Percentiles rank a stretch among this genome's conserved stretches.
These are phyloP conservation scores for Cadophora malorum DNA, from an alignment of 2,329 filamentous ascomycete genomes.

Conservation along the genomic window DNA sequence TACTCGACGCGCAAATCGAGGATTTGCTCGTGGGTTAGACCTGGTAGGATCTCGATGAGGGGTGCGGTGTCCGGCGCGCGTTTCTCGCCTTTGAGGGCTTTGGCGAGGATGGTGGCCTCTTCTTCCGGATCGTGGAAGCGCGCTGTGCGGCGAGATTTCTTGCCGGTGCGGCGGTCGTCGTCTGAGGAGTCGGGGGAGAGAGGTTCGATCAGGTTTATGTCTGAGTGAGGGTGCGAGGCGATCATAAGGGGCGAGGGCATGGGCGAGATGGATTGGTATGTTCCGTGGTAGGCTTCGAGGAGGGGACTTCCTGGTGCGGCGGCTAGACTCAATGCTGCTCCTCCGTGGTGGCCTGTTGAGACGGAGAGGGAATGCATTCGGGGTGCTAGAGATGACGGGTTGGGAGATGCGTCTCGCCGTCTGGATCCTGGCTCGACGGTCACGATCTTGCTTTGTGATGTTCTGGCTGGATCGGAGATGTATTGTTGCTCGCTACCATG, in stretches of 20 bases:
- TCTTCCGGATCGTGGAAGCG: conserved; percentile 86
- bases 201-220: conserved; percentile 53
- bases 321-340: conserved; percentile 51
- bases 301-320: conserved; percentile 80
- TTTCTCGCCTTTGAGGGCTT: conserved; percentile 67
- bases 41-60: conserved; percentile 83
- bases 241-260: conserved; percentile 84
- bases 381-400: conserved; percentile 36
- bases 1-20: conserved; percentile 87
- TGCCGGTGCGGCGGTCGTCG: conserved; percentile 51
- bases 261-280: conserved; percentile 91
- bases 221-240: conserved; percentile 53
- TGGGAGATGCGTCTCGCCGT: conserved; percentile 38
- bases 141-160: conserved; percentile 58
- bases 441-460: conserved; percentile 38
- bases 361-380: conserved; percentile 44
- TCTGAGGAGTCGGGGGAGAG: conserved; percentile 61
- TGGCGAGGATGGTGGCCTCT: conserved; percentile 78
- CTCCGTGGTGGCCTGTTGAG: conserved; percentile 40
- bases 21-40: conserved; percentile 85
- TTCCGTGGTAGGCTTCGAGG: conserved; percentile 90
- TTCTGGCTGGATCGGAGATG: conserved; percentile 22
- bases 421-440: conserved; percentile 43
- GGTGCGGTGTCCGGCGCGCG: conserved; percentile 69
- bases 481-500: conserved; percentile 15